phyloP scores from a whole-genome alignment of 257 asterid species.

The Capsicum rhomboideum region DNA sequence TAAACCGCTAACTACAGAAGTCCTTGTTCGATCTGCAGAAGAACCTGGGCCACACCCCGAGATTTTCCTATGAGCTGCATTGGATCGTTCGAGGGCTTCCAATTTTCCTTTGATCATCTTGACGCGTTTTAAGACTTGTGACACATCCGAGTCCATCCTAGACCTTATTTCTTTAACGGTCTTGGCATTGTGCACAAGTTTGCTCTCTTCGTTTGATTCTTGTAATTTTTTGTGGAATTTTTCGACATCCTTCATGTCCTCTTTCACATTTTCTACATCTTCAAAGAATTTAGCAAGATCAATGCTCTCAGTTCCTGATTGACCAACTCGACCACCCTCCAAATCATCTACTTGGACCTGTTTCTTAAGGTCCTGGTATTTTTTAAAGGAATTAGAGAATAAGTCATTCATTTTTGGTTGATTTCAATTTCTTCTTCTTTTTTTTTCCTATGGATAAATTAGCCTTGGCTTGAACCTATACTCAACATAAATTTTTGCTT shows the following conservation, averaged over 20 bases:
- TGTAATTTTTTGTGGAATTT: constrained; percentile 19
- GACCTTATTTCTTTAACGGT: constrained; percentile 31
- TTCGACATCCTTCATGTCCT: constrained; percentile 29
- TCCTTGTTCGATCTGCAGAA: constrained; percentile 37
- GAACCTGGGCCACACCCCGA: constrained; percentile 41
- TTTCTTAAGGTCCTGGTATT: constrained; percentile 26
- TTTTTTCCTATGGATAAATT: neutral
- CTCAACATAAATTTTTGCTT: neutral
- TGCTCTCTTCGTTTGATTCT: constrained; percentile 35
- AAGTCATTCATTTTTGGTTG: constrained; percentile 31
- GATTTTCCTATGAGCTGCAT: constrained; percentile 23
- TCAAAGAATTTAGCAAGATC: constrained; percentile 30
- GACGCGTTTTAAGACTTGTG: constrained; percentile 27
- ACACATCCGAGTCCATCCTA: constrained; percentile 27
- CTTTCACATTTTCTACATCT: constrained; percentile 39
- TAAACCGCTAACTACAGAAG: constrained; percentile 37
- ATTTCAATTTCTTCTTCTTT: neutral
- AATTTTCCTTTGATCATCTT: constrained; percentile 33
- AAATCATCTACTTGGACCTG: constrained; percentile 32
- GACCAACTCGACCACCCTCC: constrained; percentile 12
- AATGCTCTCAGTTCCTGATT: neutral
- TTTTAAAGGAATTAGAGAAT: constrained; percentile 30
- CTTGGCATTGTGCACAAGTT: constrained; percentile 32
- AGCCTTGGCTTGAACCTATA: neutral
- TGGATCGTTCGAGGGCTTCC: constrained; percentile 33